Evolutionary conservation across 345 rosid genomes (phyloP), one percentile per base, ranked within the genome.

Genomic region (Cardiospermum halicacabum): DNA sequence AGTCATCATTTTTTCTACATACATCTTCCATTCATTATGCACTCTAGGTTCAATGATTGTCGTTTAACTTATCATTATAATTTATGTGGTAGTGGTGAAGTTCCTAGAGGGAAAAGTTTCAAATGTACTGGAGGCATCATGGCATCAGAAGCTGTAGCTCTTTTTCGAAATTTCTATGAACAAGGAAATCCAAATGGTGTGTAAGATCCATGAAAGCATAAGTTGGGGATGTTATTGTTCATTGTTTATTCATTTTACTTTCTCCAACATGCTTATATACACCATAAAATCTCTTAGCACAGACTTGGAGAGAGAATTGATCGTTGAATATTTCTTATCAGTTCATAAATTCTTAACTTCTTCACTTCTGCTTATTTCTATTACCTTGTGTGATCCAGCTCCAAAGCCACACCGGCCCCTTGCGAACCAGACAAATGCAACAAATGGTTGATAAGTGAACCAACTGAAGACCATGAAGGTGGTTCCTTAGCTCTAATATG

Each of bases 181-280:
- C 92, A 85, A 69, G 96, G 95, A 66, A 92, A 87, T 72, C 96
- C 96, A 28, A 89, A 89, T 58, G 95, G 96, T 92, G 77, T 59
- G 77, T 34, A 51, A 22, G 18, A 58, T 34, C 28, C 40, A 19
- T 28, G 48, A 39, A 16, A 13, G 51, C 51, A 43, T 53, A 47
- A 37, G 26, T 3, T 4, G 43, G 43, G 18, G 21, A n/a, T 56
- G 8, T 32, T 27, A 24, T 3, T 21, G n/a, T n/a, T n/a, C n/a
- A n/a, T n/a, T n/a, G n/a, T 48, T 13, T 5, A 5, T 34, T 34
- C 10, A 34, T 49, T 45, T 32, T 15, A 57, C 10, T 9, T 0
- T 34, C 40, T 24, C 0, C 21, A 19, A 59, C 5, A 6, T 25
- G 12, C 12, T 7, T 24, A 22, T 31, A 53, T 26, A 13, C 49